Evolutionary conservation across 176 grass and related monocot genomes (phyloP), one percentile per base, ranked within the genome.

Genomic region (Eragrostis curvula): DNA sequence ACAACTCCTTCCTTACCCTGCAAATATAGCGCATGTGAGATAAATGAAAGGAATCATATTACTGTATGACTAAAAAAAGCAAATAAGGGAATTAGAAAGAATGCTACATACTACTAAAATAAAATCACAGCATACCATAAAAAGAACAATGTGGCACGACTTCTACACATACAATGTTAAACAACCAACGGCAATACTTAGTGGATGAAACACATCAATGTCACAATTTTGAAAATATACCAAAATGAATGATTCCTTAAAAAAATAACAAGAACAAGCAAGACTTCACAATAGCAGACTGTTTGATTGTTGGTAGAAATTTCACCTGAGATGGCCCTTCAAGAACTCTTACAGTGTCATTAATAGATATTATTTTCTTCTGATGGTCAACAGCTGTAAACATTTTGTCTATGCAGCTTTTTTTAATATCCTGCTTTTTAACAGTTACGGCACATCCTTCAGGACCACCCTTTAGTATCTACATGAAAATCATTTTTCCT

Each of bases 1-100:
- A 99, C 91, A 55, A 90, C 79, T 74, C 96, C 96, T 94, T 93
- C 70, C 78, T 91, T 99, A 63, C 87, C 96, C 96, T 99, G 93
- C 47, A 84, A 84, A 79, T 52, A 63, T 44, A 60, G 77, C 32
- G 42, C 52, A 56, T 42, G 24, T 43, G 48, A 27, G 55, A 24
- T 59, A 78, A 79, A 70, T 56, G 62, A 29, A 84, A 64, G 48
- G 62, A 44, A 66, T 55, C 20, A 39, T 17, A 85, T 64, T 70
- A 25, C 65, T 50, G 68, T 70, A 68, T 61, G 61, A 43, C 39
- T 7, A 76, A 55, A 18, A 27, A 55, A 69, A 50, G 23, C 20
- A 83, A 25, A 81, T 20, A 36, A 40, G 48, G 12, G 44, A 84
- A 78, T 12, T 85, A 50, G 36, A 73, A 74, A 87, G 51, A 45